A percentile compares a stretch with the other conserved stretches of the same genome.
phyloP scores from a whole-genome alignment of 208 protist species.

The Ichthyophonus hoferi region DNA sequence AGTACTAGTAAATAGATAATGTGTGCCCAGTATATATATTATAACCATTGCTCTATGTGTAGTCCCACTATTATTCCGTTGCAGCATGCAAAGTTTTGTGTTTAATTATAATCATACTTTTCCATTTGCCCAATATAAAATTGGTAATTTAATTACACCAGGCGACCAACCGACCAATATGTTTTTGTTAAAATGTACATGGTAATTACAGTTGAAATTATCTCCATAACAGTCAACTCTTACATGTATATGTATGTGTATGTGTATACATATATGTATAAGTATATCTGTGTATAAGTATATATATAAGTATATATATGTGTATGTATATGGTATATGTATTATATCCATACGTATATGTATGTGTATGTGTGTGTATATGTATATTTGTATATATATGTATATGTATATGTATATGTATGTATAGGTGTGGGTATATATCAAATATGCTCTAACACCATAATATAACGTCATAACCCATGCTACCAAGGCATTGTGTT shows the following conservation, averaged over 20 bases:
- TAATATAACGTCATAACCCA: too few species aligned
- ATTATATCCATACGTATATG: neutral
- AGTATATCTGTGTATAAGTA: neutral
- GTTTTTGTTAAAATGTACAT: too few species aligned
- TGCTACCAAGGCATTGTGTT: too few species aligned
- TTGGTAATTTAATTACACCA: neutral
- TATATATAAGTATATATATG: neutral
- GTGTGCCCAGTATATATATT: neutral
- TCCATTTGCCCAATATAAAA: neutral
- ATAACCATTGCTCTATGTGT: neutral
- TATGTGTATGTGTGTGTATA: neutral
- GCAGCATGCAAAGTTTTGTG: neutral
- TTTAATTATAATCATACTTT: neutral
- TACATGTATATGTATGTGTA: neutral
- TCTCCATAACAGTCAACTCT: neutral
- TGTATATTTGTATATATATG: constrained; percentile 1
- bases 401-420: neutral
- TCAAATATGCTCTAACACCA: too few species aligned
- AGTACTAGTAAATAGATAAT: neutral
- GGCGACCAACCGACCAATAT: neutral
- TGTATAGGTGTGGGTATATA: too few species aligned
- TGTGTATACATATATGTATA: neutral
- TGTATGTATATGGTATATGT: neutral
- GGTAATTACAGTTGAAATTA: too few species aligned
- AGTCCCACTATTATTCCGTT: neutral